Base-by-base conservation (phyloP, 129 eudicot species). In the Chrysanthemum makinoi region DNA sequence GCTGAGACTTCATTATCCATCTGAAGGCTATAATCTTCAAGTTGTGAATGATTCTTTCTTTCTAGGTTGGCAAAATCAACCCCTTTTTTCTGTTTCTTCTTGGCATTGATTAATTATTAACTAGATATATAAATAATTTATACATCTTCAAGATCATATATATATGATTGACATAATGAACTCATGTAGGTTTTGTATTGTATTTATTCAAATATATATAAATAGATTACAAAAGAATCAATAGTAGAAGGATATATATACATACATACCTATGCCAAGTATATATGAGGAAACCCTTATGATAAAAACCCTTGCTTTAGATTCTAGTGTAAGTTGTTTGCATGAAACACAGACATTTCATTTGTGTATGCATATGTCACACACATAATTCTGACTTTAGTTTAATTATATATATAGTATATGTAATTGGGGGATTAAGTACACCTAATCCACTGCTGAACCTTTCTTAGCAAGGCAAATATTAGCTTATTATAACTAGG, bases 1-100 rank as follows among this genome's bases (percentile, higher is more conserved):
- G 75, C 66, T 93, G 50, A 83, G 95, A 46, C 89, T 93, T 19
- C 98, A 93, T 81, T 93, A 93, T 50, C 98, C 98, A 30, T 93
- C 91, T 2, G 95, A 89, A 68, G 98, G 98, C 6, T 93, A 81
- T 50, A 83, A 85, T 64, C 85, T 89, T 75, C 83, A 80, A 14
- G 72, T 81, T 65, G 68, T 70, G 44, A 76, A 78, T 65, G 81
- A 83, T 86, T 85, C 88, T 70, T 83, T 85, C 84, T 81, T 89
- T 76, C 80, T 93, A 66, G 96, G 96, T 46, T 93, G 98, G 98
- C 87, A 85, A 20, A 89, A 93, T 85, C 84, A 71, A 60, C 90
- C 89, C 60, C 88, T 93, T 57, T 93, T 89, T 78, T 87, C 95
- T 48, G 86, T 92, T 63, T 92, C 98, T 67, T 83, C 98, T 61